Evolutionary conservation across 257 asterid species (phyloP).

Genomic region (Solanum chmielewskii): DNA sequence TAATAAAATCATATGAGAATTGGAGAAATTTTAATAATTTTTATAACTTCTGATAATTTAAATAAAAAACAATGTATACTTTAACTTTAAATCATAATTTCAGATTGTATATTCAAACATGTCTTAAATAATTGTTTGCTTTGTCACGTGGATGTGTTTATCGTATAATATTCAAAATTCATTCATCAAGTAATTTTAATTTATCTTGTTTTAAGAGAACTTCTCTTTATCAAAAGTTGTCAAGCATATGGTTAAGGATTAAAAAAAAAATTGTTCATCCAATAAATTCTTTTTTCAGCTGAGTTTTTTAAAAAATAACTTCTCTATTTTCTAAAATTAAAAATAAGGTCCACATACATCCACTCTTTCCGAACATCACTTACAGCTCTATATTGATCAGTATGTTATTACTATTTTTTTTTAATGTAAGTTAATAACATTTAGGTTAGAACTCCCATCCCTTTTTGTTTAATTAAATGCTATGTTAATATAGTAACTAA

Average conservation of each 20-base stretch:
- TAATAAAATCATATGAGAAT: neutral
- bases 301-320: neutral
- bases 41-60: neutral
- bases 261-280: neutral
- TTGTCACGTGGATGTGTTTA: neutral
- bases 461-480: neutral
- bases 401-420: neutral
- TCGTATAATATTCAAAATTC: neutral
- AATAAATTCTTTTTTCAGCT: neutral
- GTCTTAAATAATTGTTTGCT: neutral
- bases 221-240: neutral
- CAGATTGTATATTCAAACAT: neutral
- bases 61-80: neutral
- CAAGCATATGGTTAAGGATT: neutral
- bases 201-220: neutral
- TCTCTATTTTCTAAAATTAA: neutral
- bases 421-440: neutral
- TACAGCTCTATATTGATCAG: neutral
- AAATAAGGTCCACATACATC: fast-evolving
- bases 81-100: neutral
- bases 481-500: neutral
- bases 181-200: neutral
- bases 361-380: neutral
- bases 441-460: neutral
- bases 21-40: neutral